Evolutionary conservation across 2,329 filamentous ascomycete genomes (phyloP).

Genomic region (Diplodia seriata): DNA sequence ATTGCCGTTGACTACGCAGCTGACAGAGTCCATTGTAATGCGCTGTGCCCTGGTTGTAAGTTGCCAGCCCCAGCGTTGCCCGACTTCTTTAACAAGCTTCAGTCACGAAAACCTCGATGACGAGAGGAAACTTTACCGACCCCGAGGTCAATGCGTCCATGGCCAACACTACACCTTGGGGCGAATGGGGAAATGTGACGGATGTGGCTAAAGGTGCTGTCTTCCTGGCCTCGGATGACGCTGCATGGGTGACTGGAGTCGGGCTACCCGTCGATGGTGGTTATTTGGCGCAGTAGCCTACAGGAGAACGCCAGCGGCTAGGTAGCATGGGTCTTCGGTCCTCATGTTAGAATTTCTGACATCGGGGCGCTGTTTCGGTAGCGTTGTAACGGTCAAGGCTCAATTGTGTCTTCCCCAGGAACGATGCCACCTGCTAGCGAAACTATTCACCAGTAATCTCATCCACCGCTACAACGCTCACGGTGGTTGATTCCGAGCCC

Average conservation of each 20-base stretch:
- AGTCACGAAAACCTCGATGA: constrained; percentile 47
- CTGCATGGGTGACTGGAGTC: constrained; percentile 52
- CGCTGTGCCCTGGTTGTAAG: constrained; percentile 53
- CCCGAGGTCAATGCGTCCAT: constrained; percentile 22
- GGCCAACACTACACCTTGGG: constrained; percentile 40
- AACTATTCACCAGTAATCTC: constrained; percentile 20
- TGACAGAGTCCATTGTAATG: constrained; percentile 53
- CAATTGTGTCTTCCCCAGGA: constrained; percentile 18
- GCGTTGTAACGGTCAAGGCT: constrained; percentile 11
- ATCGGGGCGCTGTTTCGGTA: background rate
- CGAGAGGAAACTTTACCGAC: constrained; percentile 41
- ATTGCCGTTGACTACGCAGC: constrained; percentile 53
- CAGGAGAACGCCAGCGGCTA: background rate
- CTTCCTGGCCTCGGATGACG: constrained; percentile 55
- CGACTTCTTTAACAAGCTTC: background rate
- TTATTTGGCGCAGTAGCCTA: constrained; percentile 37
- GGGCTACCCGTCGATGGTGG: constrained; percentile 54
- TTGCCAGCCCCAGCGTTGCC: background rate
- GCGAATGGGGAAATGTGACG: constrained; percentile 38
- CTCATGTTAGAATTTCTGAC: background rate
- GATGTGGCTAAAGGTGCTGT: constrained; percentile 48
- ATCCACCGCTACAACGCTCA: constrained; percentile 15
- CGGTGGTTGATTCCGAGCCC: constrained; percentile 14
- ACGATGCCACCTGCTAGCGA: constrained; percentile 13
- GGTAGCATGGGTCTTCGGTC: background rate